These are phyloP conservation scores for Cylindrotheca fusiformis DNA, from an alignment of 108 stramenopile species.

Conservation along the genomic window DNA sequence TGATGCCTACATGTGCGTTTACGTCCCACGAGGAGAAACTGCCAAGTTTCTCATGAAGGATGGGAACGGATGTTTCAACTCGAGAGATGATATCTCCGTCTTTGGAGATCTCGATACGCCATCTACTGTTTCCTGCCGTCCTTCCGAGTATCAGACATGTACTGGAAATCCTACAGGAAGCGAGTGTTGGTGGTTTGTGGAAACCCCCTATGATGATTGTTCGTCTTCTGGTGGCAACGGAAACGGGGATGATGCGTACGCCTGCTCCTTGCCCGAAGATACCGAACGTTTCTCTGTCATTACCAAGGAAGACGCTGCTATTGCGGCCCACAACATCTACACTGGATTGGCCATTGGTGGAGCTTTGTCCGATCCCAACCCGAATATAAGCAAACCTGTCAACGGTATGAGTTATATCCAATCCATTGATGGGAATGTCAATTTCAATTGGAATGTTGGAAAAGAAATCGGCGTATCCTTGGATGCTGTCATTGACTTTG, in stretches of 20 bases:
- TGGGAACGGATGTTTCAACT: neutral
- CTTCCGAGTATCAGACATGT: neutral
- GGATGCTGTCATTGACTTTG: neutral
- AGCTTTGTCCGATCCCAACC: neutral
- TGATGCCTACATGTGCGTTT: neutral
- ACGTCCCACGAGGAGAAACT: neutral
- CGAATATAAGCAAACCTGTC: neutral
- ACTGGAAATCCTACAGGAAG: neutral
- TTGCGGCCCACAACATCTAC: constrained; percentile 15
- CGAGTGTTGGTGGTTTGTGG: neutral
- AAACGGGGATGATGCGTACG: too few species aligned
- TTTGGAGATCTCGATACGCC: neutral
- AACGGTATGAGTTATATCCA: neutral
- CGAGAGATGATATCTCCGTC: too few species aligned
- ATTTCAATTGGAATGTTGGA: neutral
- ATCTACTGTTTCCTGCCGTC: neutral
- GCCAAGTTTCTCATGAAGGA: neutral
- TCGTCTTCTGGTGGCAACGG: too few species aligned
- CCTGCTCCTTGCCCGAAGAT: neutral
- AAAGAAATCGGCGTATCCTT: neutral
- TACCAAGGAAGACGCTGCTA: neutral
- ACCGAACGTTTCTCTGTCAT: neutral
- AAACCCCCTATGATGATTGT: neutral
- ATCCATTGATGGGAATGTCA: neutral
- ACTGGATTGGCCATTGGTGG: constrained; percentile 15